Evolutionary conservation across 2,329 filamentous ascomycete species (phyloP), one percentile per base, ranked within the genome.

Genomic region (Gyromitra esculenta): DNA sequence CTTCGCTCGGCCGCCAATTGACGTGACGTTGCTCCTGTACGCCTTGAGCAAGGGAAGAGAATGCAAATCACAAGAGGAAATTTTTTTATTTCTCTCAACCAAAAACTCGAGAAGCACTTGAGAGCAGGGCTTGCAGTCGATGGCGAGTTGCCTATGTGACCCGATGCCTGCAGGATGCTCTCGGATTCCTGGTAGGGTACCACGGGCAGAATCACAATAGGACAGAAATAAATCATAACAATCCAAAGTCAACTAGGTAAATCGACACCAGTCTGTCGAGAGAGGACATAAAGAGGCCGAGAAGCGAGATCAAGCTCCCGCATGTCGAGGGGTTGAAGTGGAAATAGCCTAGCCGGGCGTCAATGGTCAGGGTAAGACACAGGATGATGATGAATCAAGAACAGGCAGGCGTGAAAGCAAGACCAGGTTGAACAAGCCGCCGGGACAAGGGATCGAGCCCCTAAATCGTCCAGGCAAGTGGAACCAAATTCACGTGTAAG

Each of bases 141-240:
- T 21, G n/a, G 35, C 41, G 35, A 18, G 45, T 43, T 73, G 39
- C 54, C 56, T 73, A 62, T 43, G 43, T 62, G 50, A 68, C 71
- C 56, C 18, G 64, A 56, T 56, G 57, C 59, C 48, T 65, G 52
- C 37, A 57, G 50, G 45, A 48, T 59, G 35, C 60, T 66, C 62
- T 59, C 39, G 25, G 43, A 39, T 11, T 48, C 31, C 54, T 41
- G 65, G 65, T 3, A 31, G 25, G 25, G 25, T 56, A 70, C 18
- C n/a, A 69, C 59, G 25, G 39, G 15, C 50, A 43, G 41, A 48
- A 6, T n/a, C 31, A 64, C 64, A 68, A n/a, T 13, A 56, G 50
- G 11, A 59, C 64, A 74, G 45, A 68, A 73, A 68, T 37, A 63
- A 73, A 73, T 37, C 25, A 45, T 62, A 68, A 62, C 35, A 73